Percentiles rank a stretch among this genome's conserved stretches.
Conservation (phyloP, 2,329 filamentous ascomycete genomes). For the Fusarium gaditjirri region DNA sequence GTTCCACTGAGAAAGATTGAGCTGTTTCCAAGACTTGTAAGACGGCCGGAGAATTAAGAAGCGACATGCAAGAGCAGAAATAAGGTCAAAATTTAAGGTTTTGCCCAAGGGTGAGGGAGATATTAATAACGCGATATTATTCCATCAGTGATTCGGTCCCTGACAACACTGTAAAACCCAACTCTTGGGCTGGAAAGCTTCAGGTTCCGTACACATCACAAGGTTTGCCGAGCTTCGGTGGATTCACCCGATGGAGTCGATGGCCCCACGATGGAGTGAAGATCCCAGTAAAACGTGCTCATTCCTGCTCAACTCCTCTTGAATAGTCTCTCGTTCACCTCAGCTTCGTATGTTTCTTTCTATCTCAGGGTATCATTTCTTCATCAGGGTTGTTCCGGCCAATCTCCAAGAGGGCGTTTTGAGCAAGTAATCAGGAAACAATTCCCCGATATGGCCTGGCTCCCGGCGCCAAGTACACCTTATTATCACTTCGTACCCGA, state of each 20-base stretch:
- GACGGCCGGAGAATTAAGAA: slow-evolving; percentile 25
- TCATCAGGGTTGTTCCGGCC: slow-evolving; percentile 18
- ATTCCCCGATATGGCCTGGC: slow-evolving; percentile 37
- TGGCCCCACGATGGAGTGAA: slow-evolving; percentile 13
- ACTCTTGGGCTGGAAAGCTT: slow-evolving; percentile 2
- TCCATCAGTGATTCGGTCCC: background rate
- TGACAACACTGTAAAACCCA: background rate
- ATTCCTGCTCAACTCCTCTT: slow-evolving; percentile 49
- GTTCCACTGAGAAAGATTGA: slow-evolving; percentile 40
- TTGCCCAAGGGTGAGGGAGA: slow-evolving; percentile 3
- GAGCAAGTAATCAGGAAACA: slow-evolving; percentile 40
- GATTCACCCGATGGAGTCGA: slow-evolving; percentile 1
- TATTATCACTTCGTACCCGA: slow-evolving; percentile 8
- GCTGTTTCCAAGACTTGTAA: slow-evolving; percentile 31
- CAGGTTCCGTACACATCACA: background rate
- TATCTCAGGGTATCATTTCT: slow-evolving; percentile 4
- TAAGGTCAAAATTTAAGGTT: background rate
- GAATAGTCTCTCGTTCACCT: slow-evolving; percentile 2
- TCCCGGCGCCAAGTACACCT: slow-evolving; percentile 31
- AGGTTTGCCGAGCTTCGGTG: slow-evolving; percentile 22
- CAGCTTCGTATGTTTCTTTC: background rate
- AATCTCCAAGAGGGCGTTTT: slow-evolving; percentile 17
- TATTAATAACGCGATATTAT: slow-evolving; percentile 22
- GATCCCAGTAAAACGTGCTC: slow-evolving; percentile 51
- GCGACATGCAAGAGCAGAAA: background rate